Conservation (phyloP, 345 rosid species). For the Sonneratia alba region DNA sequence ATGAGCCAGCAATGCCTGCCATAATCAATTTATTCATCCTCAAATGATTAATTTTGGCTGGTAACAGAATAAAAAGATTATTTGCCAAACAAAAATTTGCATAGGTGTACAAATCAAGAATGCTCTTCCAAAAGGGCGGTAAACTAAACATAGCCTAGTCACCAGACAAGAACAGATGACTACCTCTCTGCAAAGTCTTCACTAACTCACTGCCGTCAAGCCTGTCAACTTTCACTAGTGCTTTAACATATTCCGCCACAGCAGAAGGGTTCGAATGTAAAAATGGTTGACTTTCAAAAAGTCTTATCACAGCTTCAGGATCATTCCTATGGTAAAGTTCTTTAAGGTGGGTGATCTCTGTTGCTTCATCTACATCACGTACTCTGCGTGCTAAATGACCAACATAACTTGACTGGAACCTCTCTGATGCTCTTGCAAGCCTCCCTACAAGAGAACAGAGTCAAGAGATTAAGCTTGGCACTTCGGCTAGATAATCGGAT, state of each 20-base stretch:
- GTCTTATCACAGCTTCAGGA: slow-evolving; percentile 77
- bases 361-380: slow-evolving; percentile 66
- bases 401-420: slow-evolving; percentile 62
- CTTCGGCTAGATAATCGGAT: not conserved
- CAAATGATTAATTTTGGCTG: not conserved
- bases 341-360: slow-evolving; percentile 56
- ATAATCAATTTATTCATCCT: not conserved
- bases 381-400: slow-evolving; percentile 68
- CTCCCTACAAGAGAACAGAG: slow-evolving; percentile 23
- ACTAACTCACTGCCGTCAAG: slow-evolving; percentile 73
- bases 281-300: slow-evolving; percentile 74
- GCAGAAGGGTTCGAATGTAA: slow-evolving; percentile 59
- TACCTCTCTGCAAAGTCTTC: slow-evolving; percentile 80
- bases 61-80: not conserved
- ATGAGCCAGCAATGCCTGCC: slow-evolving; percentile 43
- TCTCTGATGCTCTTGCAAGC: slow-evolving; percentile 21
- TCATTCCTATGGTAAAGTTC: slow-evolving; percentile 72
- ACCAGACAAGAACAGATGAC: slow-evolving; percentile 1
- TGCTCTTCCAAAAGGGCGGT: not conserved
- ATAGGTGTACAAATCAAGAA: not conserved
- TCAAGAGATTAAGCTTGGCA: not conserved
- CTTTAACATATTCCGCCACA: slow-evolving; percentile 73
- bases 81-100: not conserved
- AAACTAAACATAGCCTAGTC: not conserved
- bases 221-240: slow-evolving; percentile 82